These are phyloP conservation scores for Phytophthora citricola DNA, from an alignment of 352 stramenopile genomes.

Conservation along the genomic window DNA sequence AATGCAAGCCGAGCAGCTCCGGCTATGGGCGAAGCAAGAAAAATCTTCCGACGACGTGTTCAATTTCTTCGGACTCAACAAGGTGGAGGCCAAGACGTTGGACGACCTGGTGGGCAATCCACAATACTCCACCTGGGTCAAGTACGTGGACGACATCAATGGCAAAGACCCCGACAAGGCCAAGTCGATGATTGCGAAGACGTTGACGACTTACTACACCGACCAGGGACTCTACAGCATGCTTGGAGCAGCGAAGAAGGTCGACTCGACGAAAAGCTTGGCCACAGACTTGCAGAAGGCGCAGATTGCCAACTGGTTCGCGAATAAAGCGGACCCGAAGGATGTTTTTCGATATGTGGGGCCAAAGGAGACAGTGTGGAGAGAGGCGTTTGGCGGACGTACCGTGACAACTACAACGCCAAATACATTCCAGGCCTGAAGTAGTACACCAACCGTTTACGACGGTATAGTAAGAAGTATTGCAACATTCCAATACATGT, in stretches of 20 bases:
- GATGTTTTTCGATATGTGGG: background rate
- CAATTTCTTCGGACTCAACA: background rate
- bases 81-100: background rate
- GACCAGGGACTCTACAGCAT: constrained; percentile 2
- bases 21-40: background rate
- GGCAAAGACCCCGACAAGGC: constrained; percentile 7
- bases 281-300: constrained; percentile 7
- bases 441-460: background rate
- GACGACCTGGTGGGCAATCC: constrained; percentile 1
- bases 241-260: constrained; percentile 2
- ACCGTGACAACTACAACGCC: background rate
- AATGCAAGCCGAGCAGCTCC: constrained; percentile 9
- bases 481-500: too few species aligned
- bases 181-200: background rate
- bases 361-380: background rate
- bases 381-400: background rate
- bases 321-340: background rate
- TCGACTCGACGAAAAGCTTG: background rate
- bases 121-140: constrained; percentile 7
- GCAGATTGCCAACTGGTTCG: constrained; percentile 13
- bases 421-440: background rate
- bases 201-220: constrained; percentile 6
- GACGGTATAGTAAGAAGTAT: too few species aligned
- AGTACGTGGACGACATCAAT: constrained; percentile 13
- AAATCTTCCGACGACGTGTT: constrained; percentile 14